These are phyloP conservation scores for Platanthera zijinensis DNA, from an alignment of 106 monocot genomes.

Conservation along the genomic window DNA sequence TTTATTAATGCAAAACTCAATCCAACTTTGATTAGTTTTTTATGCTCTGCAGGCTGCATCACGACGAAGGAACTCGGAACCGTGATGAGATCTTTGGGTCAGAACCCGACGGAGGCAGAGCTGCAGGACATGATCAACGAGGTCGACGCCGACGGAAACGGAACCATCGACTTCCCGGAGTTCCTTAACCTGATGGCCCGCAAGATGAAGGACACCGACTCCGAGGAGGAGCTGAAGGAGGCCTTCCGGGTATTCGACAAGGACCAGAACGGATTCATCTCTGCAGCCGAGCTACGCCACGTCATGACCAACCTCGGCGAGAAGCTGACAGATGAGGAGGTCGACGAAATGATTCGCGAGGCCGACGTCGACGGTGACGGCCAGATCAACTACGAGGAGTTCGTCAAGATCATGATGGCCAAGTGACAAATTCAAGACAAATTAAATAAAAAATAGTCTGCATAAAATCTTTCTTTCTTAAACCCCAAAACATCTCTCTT, in stretches of 20 bases:
- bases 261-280: slow-evolving; percentile 55
- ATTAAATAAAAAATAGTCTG: not conserved
- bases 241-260: slow-evolving; percentile 55
- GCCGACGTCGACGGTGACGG: slow-evolving; percentile 50
- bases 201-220: slow-evolving; percentile 45
- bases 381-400: slow-evolving; percentile 58
- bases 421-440: slow-evolving; percentile 17
- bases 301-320: slow-evolving; percentile 58
- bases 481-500: not conserved
- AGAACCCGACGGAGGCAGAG: slow-evolving; percentile 52
- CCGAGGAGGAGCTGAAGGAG: slow-evolving; percentile 48
- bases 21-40: too few species aligned
- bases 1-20: too few species aligned
- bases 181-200: slow-evolving; percentile 45
- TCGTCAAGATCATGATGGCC: slow-evolving; percentile 61
- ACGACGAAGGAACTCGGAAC: slow-evolving; percentile 50
- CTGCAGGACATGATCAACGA: slow-evolving; percentile 54
- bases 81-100: slow-evolving; percentile 38
- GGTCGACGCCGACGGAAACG: slow-evolving; percentile 37
- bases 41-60: slow-evolving; percentile 22
- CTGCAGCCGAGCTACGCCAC: slow-evolving; percentile 43
- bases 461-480: not conserved
- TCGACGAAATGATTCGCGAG: slow-evolving; percentile 44
- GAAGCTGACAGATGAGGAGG: slow-evolving; percentile 47
- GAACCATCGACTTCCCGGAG: slow-evolving; percentile 39